phyloP scores from a whole-genome alignment of 352 stramenopile species.

The Poterioochromonas sp. region DNA sequence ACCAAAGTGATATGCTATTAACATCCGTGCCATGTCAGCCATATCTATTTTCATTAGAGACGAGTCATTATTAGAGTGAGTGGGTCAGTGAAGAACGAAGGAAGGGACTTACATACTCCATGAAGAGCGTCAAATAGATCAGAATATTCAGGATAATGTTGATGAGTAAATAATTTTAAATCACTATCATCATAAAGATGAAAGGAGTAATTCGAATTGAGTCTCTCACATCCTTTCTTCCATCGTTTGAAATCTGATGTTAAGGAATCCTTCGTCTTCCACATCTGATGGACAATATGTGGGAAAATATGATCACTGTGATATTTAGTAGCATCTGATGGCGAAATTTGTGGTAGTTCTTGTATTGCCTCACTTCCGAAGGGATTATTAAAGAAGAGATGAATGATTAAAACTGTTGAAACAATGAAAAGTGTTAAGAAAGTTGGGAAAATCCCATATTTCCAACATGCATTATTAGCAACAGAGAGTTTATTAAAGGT shows the following conservation, averaged over 20 bases:
- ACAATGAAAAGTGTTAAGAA: no score
- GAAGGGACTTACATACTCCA: background rate
- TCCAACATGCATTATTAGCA: no score
- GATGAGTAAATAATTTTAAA: background rate
- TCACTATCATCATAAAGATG: background rate
- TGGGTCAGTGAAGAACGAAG: background rate
- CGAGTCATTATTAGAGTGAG: background rate
- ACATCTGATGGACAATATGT: slow-evolving; percentile 5
- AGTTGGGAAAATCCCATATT: no score
- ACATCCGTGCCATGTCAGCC: slow-evolving; percentile 4
- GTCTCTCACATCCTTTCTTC: background rate
- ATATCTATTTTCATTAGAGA: background rate
- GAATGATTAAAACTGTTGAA: no score
- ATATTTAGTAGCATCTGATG: no score
- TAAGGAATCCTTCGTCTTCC: background rate
- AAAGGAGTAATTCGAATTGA: background rate
- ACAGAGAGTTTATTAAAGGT: no score
- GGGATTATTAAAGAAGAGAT: no score
- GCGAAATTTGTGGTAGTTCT: no score
- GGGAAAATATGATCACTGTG: background rate
- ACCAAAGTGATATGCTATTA: slow-evolving; percentile 8
- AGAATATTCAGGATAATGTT: background rate
- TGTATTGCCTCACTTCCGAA: no score
- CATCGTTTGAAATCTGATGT: background rate
- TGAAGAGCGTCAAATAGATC: background rate